Conservation (phyloP, 2,329 filamentous ascomycete genomes). For the Aspergillus uvarum region DNA sequence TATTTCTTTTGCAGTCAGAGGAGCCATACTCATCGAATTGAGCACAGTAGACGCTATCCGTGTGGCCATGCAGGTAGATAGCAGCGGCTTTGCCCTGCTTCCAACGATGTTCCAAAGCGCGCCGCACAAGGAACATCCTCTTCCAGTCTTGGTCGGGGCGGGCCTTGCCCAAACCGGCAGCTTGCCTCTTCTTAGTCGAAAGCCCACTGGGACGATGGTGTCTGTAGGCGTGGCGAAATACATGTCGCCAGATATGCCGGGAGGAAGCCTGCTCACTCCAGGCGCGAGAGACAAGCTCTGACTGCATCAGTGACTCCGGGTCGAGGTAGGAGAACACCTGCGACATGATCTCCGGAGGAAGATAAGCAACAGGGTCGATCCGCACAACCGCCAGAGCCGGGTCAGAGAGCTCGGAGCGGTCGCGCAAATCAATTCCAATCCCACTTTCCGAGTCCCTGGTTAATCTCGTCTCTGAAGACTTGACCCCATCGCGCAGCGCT, state of each 20-base stretch:
- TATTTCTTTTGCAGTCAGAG: not conserved
- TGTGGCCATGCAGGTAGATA: constrained; percentile 88
- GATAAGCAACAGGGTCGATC: constrained; percentile 53
- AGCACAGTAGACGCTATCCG: constrained; percentile 94
- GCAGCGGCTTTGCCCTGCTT: constrained; percentile 72
- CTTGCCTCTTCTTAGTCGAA: constrained; percentile 50
- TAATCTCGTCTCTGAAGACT: constrained; percentile 32
- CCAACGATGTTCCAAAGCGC: constrained; percentile 77
- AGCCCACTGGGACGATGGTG: constrained; percentile 38
- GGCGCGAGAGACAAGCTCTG: constrained; percentile 56
- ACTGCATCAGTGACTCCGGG: constrained; percentile 54
- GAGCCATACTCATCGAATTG: constrained; percentile 90
- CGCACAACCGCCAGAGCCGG: constrained; percentile 39
- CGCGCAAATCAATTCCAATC: constrained; percentile 48
- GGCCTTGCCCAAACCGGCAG: constrained; percentile 54
- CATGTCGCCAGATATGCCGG: constrained; percentile 60
- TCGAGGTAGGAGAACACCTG: constrained; percentile 62
- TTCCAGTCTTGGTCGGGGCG: constrained; percentile 75
- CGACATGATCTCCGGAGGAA: constrained; percentile 61
- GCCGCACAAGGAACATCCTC: constrained; percentile 75
- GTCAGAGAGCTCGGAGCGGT: constrained; percentile 37
- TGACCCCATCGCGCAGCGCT: constrained; percentile 31
- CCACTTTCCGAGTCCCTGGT: constrained; percentile 50
- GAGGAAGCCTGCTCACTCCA: constrained; percentile 59
- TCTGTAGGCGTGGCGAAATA: constrained; percentile 59